Evolutionary conservation across 2,329 filamentous ascomycete genomes (phyloP).

Genomic region (Setomelanomma holmii): DNA sequence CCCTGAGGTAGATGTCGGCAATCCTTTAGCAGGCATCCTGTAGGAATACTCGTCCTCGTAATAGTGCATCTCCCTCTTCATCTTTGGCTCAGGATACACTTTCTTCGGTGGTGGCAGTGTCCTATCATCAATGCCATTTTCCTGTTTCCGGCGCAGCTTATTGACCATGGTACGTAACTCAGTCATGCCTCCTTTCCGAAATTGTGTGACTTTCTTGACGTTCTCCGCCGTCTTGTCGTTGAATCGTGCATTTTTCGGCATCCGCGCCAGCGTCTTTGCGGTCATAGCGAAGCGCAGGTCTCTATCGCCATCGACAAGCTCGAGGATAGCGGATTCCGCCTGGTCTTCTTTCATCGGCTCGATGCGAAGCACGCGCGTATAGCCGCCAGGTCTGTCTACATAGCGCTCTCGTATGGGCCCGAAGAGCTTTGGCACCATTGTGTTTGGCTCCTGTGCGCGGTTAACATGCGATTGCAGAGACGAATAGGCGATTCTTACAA

Average conservation of each 20-base stretch:
- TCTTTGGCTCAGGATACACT: slow-evolving; percentile 40
- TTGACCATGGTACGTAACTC: slow-evolving; percentile 69
- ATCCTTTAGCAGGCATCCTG: slow-evolving; percentile 23
- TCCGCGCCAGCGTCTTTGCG: slow-evolving; percentile 77
- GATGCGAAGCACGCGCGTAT: slow-evolving; percentile 91
- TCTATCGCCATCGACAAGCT: slow-evolving; percentile 91
- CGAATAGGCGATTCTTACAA: slow-evolving; percentile 66
- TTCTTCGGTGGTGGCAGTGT: slow-evolving; percentile 36
- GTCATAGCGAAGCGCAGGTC: slow-evolving; percentile 96
- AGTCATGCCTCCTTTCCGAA: slow-evolving; percentile 69
- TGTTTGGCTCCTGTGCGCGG: slow-evolving; percentile 66
- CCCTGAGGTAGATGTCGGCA: too few species aligned
- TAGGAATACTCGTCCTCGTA: slow-evolving; percentile 32
- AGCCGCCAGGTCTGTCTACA: slow-evolving; percentile 79
- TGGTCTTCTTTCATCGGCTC: slow-evolving; percentile 90
- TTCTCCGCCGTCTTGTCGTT: slow-evolving; percentile 79
- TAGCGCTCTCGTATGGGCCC: slow-evolving; percentile 83
- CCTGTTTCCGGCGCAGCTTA: slow-evolving; percentile 40
- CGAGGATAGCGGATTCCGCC: slow-evolving; percentile 86
- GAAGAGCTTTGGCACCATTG: slow-evolving; percentile 85
- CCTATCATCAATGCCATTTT: slow-evolving; percentile 34
- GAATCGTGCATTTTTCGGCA: slow-evolving; percentile 62
- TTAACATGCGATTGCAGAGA: slow-evolving; percentile 20
- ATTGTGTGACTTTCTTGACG: slow-evolving; percentile 81
- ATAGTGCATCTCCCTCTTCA: slow-evolving; percentile 38